Conservation (phyloP, 2,329 filamentous ascomycete genomes). For the Sarocladiaceae sp. region DNA sequence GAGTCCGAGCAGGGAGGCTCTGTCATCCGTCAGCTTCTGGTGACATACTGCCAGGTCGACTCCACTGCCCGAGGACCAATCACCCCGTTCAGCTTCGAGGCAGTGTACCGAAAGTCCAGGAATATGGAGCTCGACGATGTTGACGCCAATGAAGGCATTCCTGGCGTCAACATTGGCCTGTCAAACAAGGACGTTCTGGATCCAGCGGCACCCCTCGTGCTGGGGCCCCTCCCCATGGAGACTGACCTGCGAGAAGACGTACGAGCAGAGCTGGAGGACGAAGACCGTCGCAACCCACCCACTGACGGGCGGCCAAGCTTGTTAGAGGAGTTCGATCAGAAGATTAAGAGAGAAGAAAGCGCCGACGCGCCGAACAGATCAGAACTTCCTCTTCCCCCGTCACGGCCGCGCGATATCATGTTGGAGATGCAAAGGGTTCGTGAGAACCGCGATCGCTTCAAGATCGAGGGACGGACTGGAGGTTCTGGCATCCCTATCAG, state of each 20-base stretch:
- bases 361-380: slow-evolving; percentile 73
- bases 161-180: slow-evolving; percentile 55
- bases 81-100: slow-evolving; percentile 57
- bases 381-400: slow-evolving; percentile 80
- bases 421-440: slow-evolving; percentile 93
- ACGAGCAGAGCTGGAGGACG: slow-evolving; percentile 76
- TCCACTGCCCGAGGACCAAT: slow-evolving; percentile 55
- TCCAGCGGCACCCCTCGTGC: slow-evolving; percentile 54
- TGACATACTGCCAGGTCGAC: slow-evolving; percentile 51
- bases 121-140: slow-evolving; percentile 57
- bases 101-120: slow-evolving; percentile 49
- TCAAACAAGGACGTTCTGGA: slow-evolving; percentile 55
- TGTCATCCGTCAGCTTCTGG: slow-evolving; percentile 69
- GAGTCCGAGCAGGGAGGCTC: slow-evolving; percentile 75
- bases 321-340: slow-evolving; percentile 80
- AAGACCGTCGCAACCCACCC: slow-evolving; percentile 73
- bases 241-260: slow-evolving; percentile 76
- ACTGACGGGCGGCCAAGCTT: slow-evolving; percentile 64
- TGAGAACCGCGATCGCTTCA: slow-evolving; percentile 87
- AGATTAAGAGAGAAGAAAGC: slow-evolving; percentile 83
- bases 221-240: slow-evolving; percentile 82
- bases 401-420: slow-evolving; percentile 80
- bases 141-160: slow-evolving; percentile 59
- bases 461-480: slow-evolving; percentile 76
- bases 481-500: slow-evolving; percentile 79